Evolutionary conservation across 2,329 filamentous ascomycete genomes (phyloP).

Genomic region (Cordyceps sp.): DNA sequence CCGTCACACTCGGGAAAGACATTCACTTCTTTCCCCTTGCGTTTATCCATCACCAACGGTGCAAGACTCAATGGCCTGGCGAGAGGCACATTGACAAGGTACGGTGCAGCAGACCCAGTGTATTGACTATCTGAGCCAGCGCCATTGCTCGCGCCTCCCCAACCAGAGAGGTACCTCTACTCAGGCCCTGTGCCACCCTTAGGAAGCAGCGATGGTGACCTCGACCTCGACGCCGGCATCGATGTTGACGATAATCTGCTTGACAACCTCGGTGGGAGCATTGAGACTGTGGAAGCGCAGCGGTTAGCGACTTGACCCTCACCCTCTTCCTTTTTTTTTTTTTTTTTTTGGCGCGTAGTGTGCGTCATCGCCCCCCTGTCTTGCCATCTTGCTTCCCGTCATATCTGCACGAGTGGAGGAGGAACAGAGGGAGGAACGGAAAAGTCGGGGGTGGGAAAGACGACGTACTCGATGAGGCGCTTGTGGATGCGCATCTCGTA

Average conservation of each 20-base stretch:
- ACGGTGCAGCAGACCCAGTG: no score
- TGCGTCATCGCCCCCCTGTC: no score
- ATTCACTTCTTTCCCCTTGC: no score
- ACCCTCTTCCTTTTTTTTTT: neutral
- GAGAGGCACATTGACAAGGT: no score
- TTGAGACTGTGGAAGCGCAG: conserved; percentile 44
- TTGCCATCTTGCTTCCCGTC: neutral
- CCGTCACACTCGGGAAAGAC: no score
- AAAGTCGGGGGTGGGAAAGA: neutral
- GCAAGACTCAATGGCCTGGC: no score
- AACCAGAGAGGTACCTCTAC: no score
- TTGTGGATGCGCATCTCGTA: conserved; percentile 99
- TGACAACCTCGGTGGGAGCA: conserved; percentile 94
- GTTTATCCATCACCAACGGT: no score
- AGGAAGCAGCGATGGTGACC: conserved; percentile 77
- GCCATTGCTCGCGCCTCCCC: neutral
- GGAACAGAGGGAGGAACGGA: no score
- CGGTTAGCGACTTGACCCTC: conserved; percentile 2
- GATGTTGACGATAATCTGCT: conserved; percentile 94
- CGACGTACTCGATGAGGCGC: conserved; percentile 76
- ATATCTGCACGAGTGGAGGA: no score
- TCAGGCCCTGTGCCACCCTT: neutral
- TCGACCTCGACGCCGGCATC: conserved; percentile 87
- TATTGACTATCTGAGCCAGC: neutral
- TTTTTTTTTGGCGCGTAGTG: no score